These are phyloP conservation scores for Mycena vitilis DNA, from an alignment of 768 basidiomycete genomes.

Conservation along the genomic window DNA sequence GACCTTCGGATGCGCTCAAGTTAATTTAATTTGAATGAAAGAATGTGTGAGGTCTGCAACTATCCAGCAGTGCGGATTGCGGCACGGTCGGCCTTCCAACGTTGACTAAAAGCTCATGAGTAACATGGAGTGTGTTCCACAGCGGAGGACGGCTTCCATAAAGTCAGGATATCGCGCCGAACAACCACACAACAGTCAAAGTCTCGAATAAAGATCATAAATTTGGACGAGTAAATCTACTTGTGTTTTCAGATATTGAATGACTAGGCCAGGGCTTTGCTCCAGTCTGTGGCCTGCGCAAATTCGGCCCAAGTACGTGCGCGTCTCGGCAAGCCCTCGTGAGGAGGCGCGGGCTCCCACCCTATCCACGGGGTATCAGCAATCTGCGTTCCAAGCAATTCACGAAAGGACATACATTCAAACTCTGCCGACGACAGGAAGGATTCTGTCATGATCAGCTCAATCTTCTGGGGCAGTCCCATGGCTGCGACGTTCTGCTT, in stretches of 20 bases:
- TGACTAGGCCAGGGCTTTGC: constrained; percentile 3
- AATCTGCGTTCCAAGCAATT: not conserved
- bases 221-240: no score
- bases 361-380: not conserved
- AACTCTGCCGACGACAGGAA: constrained; percentile 4
- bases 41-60: no score
- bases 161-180: no score
- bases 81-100: no score
- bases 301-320: constrained; percentile 13
- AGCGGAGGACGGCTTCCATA: no score
- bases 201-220: no score
- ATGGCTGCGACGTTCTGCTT: not conserved
- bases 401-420: constrained; percentile 9
- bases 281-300: constrained; percentile 19
- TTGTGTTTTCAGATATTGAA: no score
- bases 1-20: no score
- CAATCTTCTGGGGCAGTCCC: constrained; percentile 12
- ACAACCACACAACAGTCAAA: no score
- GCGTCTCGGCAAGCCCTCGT: not conserved
- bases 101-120: no score
- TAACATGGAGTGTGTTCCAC: not conserved
- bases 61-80: no score
- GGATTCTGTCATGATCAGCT: not conserved
- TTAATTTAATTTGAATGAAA: no score
- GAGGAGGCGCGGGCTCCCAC: not conserved